Evolutionary conservation across 2,329 filamentous ascomycete genomes (phyloP), one percentile per base, ranked within the genome.

Genomic region (Neofusicoccum umdonicola): DNA sequence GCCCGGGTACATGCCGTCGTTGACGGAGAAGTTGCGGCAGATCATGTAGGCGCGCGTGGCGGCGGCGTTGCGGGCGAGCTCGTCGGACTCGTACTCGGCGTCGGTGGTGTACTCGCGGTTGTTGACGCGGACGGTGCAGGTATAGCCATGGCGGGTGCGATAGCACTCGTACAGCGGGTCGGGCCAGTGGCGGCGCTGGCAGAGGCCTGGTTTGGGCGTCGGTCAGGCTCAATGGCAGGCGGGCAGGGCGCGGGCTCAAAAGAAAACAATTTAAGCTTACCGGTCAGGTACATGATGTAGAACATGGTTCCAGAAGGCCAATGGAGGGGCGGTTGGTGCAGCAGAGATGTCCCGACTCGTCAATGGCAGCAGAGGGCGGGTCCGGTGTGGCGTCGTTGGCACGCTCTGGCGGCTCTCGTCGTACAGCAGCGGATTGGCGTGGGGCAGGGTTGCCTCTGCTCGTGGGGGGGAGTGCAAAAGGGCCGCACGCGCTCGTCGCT

Each of bases 11-110:
- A 96, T 97, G 76, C 94, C 94, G 72, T 96, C 93, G 76, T 97
- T 97, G 78, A 96, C 91, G 64, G 92, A 96, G 81, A 97, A 97
- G 84, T 97, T 97, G 69, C 93, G 90, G 83, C 94, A 97, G 70
- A 97, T 95, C 87, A 97, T 94, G 80, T 97, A 98, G 65, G 94
- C 94, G 67, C 93, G 90, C 87, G 96, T 96, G 66, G 94, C 94
- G 31, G 94, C 94, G 72, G 94, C 95, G 78, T 98, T 93, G 74
- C 93, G 91, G 52, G 94, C 94, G 69, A 96, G 84, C 56, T 86
- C 83, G 76, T 94, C 91, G 67, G 90, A 91, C 76, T 91, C 88
- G 80, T 95, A 96, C 68, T 89, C 86, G 42, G 90, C 85, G 77
- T 97, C 93, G 48, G 93, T 97, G 77, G 93, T 92, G 81, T 97